Percentiles rank a stretch among this genome's conserved stretches.
Evolutionary conservation across 257 asterid species (phyloP).

Genomic region (Jaltomata sinuosa): DNA sequence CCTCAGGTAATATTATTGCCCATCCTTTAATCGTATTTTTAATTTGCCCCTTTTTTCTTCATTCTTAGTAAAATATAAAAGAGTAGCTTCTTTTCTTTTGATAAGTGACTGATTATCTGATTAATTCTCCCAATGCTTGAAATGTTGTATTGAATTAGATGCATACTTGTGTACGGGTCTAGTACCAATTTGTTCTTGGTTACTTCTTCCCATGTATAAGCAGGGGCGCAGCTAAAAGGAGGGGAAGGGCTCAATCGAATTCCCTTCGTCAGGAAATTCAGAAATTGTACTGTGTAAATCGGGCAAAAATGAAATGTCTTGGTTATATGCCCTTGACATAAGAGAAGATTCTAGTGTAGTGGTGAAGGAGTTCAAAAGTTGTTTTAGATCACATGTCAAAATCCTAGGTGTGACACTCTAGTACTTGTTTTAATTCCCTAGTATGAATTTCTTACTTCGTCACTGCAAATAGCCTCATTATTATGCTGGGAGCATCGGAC

Average conservation of each 20-base stretch:
- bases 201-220: background rate
- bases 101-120: background rate
- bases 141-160: background rate
- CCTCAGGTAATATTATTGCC: conserved; percentile 45
- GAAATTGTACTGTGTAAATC: background rate
- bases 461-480: background rate
- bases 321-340: background rate
- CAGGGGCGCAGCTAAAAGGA: background rate
- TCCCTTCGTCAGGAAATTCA: background rate
- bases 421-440: background rate
- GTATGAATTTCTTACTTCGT: background rate
- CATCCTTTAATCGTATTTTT: background rate
- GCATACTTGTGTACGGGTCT: background rate
- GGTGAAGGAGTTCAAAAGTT: background rate
- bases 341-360: background rate
- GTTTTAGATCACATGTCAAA: background rate
- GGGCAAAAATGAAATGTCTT: background rate
- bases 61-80: background rate
- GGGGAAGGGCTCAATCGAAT: background rate
- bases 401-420: background rate
- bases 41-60: background rate
- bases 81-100: background rate
- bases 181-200: background rate
- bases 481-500: background rate
- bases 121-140: background rate